Conservation (phyloP, 441 rosid species). For the Brassica balearica region DNA sequence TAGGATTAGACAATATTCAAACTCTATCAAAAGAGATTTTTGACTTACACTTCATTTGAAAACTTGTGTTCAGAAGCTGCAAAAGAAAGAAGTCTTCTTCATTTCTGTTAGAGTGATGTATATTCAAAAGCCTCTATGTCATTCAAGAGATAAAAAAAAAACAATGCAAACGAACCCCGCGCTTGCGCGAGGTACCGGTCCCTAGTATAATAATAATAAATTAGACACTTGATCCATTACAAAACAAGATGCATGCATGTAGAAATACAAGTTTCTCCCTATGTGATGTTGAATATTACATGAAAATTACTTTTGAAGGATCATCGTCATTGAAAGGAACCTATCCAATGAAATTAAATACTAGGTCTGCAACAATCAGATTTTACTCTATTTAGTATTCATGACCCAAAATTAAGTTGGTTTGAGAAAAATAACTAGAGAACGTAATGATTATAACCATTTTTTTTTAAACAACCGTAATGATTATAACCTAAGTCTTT, state of each 20-base stretch:
- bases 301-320: not conserved
- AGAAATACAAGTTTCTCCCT: not conserved
- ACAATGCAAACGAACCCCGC: not conserved
- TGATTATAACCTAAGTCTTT: too few relatives aligned
- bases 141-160: not conserved
- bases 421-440: too few relatives aligned
- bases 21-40: not conserved
- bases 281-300: not conserved
- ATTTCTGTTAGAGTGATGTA: not conserved
- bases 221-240: slow-evolving; percentile 9
- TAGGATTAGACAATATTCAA: not conserved
- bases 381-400: too few relatives aligned
- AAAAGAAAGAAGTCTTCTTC: not conserved
- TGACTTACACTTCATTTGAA: not conserved
- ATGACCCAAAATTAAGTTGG: too few relatives aligned
- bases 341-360: too few relatives aligned
- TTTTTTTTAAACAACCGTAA: too few relatives aligned
- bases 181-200: not conserved
- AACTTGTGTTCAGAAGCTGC: not conserved
- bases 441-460: too few relatives aligned
- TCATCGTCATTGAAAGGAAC: too few relatives aligned
- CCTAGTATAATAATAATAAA: not conserved
- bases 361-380: too few relatives aligned
- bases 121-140: not conserved
- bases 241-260: slow-evolving; percentile 11